phyloP scores from a whole-genome alignment of 805 yeast species.

The Candida berthetii region DNA sequence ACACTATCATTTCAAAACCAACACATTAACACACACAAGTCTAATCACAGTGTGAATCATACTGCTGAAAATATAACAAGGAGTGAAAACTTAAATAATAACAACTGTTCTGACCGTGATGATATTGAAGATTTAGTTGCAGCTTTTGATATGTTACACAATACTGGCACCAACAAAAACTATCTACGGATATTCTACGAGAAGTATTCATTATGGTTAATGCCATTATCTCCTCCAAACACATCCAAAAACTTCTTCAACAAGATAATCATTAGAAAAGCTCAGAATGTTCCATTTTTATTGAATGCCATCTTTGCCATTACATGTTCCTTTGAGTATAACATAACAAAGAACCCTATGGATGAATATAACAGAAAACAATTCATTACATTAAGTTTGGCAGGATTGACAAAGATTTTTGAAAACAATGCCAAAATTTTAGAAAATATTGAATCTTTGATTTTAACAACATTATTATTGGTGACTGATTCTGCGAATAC shows the following conservation, averaged over 20 bases:
- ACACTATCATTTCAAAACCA: too few species aligned
- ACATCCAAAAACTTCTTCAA: constrained; percentile 37
- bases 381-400: constrained; percentile 40
- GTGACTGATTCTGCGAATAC: constrained; percentile 46
- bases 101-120: background rate
- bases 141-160: background rate
- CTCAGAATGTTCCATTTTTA: constrained; percentile 37
- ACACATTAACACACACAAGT: too few species aligned
- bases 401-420: constrained; percentile 28
- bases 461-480: constrained; percentile 54
- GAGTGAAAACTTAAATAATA: background rate
- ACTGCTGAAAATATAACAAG: background rate
- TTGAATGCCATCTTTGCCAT: constrained; percentile 48
- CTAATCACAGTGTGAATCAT: background rate
- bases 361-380: background rate
- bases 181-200: background rate
- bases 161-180: background rate
- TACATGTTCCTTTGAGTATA: constrained; percentile 37
- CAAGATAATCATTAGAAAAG: constrained; percentile 40
- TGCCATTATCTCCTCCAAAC: constrained; percentile 1
- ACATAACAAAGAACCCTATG: constrained; percentile 20
- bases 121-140: background rate
- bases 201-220: background rate
- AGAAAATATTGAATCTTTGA: constrained; percentile 52
- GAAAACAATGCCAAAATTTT: constrained; percentile 30